phyloP scores from a whole-genome alignment of 352 stramenopile species.

The Globisporangium okanoganense region DNA sequence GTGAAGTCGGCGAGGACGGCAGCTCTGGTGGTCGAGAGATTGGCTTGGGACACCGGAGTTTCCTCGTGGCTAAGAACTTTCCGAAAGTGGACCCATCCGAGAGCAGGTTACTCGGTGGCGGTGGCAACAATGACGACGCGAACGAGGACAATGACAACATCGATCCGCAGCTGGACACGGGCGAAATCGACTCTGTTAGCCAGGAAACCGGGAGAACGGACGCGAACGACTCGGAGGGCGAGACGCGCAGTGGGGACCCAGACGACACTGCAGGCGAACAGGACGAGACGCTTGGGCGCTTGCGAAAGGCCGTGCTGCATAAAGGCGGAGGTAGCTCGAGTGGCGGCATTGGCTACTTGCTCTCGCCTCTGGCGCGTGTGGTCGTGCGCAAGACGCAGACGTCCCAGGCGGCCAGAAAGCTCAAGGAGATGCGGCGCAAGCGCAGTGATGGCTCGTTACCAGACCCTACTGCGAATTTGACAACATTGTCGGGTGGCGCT shows the following conservation, averaged over 20 bases:
- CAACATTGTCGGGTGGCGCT: background rate
- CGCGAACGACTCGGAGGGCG: background rate
- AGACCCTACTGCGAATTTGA: background rate
- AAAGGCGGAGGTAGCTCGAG: slow-evolving; percentile 12
- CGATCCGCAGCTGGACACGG: background rate
- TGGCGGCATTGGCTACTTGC: slow-evolving; percentile 12
- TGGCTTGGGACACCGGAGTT: background rate
- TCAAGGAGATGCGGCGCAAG: slow-evolving; percentile 35
- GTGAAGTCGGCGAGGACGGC: background rate
- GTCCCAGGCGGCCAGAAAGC: slow-evolving; percentile 35
- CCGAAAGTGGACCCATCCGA: slow-evolving; percentile 37
- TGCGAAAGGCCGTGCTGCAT: slow-evolving; percentile 15
- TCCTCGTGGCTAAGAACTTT: slow-evolving; percentile 16
- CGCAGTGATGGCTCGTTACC: background rate
- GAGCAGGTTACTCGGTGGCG: slow-evolving; percentile 21
- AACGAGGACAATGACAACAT: background rate
- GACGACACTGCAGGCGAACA: slow-evolving; percentile 9
- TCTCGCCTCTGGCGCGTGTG: slow-evolving; percentile 41
- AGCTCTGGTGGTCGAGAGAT: background rate
- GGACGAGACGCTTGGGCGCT: slow-evolving; percentile 15
- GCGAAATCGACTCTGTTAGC: background rate
- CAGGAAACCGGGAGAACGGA: background rate
- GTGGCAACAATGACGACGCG: background rate
- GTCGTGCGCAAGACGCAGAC: slow-evolving; percentile 42
- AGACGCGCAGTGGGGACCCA: background rate